These are phyloP conservation scores for Aspergillus ochraceoroseus DNA, from an alignment of 2,329 filamentous ascomycete species.

Conservation along the genomic window DNA sequence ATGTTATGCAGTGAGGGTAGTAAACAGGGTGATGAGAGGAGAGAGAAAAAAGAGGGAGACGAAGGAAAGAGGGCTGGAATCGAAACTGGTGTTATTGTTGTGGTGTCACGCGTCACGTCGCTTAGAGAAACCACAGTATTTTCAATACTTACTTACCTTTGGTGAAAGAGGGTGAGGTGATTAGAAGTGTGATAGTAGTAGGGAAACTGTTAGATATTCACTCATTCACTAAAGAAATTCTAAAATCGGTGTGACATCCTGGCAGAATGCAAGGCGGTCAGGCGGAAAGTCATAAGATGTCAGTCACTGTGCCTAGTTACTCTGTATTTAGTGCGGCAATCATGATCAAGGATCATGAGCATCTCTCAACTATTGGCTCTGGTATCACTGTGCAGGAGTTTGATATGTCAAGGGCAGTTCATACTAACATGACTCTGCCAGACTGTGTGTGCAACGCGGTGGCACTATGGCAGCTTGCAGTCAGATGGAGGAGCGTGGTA, in stretches of 20 bases:
- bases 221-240: conserved; percentile 13
- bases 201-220: not conserved
- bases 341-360: conserved; percentile 1
- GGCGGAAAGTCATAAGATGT: not conserved
- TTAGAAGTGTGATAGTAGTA: conserved; percentile 4
- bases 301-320: not conserved
- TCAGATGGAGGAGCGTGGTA: no score
- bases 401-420: no score
- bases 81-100: conserved; percentile 4
- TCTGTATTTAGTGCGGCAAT: not conserved
- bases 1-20: not conserved
- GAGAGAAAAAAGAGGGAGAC: conserved; percentile 9
- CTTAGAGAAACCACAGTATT: not conserved
- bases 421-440: no score
- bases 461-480: no score
- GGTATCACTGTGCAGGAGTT: no score
- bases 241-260: conserved; percentile 15
- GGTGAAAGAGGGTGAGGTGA: conserved; percentile 7
- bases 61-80: conserved; percentile 1
- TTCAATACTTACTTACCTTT: conserved; percentile 16
- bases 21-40: conserved; percentile 9
- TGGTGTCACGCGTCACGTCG: conserved; percentile 8
- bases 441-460: no score
- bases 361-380: not conserved
- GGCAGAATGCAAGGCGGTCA: conserved; percentile 22